A percentile compares a stretch with the other conserved stretches of the same genome.
phyloP scores from a whole-genome alignment of 805 yeast species.

The Metschnikowia santaceciliae region DNA sequence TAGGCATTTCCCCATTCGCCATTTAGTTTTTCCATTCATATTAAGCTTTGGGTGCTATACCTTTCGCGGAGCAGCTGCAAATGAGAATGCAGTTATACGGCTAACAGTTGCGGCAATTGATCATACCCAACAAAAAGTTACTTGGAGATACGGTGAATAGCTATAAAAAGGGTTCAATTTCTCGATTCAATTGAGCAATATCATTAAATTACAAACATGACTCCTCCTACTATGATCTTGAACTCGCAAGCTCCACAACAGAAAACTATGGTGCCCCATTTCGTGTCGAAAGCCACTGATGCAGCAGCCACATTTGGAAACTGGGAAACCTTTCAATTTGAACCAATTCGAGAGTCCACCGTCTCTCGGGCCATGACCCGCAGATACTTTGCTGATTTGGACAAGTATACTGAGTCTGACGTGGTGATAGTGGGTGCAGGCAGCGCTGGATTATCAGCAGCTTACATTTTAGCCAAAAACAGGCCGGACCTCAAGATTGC shows the following conservation, averaged over 20 bases:
- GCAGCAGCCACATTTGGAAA: slow-evolving; percentile 39
- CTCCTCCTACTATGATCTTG: slow-evolving; percentile 16
- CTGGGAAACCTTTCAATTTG: slow-evolving; percentile 66
- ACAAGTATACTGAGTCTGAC: slow-evolving; percentile 71
- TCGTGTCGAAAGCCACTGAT: slow-evolving; percentile 19
- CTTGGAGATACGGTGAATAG: not conserved
- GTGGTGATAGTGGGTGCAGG: slow-evolving; percentile 77
- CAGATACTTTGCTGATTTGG: slow-evolving; percentile 68
- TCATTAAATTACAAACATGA: slow-evolving; percentile 1
- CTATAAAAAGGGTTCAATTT: not conserved
- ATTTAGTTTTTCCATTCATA: not conserved
- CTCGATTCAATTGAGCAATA: not conserved
- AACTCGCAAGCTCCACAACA: slow-evolving; percentile 16
- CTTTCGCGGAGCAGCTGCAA: not conserved
- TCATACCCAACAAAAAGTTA: not conserved
- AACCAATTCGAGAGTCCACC: slow-evolving; percentile 72
- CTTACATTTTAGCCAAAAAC: slow-evolving; percentile 66
- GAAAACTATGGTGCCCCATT: slow-evolving; percentile 2
- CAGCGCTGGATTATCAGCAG: slow-evolving; percentile 71
- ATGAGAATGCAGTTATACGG: slow-evolving; percentile 6
- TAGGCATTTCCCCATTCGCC: not conserved
- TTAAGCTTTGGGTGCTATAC: not conserved
- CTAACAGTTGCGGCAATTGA: slow-evolving; percentile 5
- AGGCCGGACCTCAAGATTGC: slow-evolving; percentile 76
- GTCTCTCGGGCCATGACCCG: slow-evolving; percentile 79